A percentile compares a stretch with the other conserved stretches of the same genome.
These are phyloP conservation scores for Cryptococcus neoformans DNA, from an alignment of 1,284 basidiomycete genomes.

Conservation along the genomic window DNA sequence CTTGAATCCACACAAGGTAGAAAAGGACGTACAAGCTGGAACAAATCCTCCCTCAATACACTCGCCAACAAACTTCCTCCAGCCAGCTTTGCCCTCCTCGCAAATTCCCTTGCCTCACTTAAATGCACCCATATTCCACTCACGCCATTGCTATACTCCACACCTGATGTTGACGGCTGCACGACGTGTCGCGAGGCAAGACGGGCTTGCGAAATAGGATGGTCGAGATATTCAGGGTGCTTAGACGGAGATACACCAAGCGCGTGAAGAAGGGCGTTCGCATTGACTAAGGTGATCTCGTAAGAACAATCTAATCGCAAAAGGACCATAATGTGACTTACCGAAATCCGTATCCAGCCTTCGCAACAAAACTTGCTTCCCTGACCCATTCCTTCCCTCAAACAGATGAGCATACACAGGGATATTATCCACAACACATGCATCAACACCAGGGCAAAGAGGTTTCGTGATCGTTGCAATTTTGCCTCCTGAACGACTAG, in stretches of 20 bases:
- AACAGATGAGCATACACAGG: constrained; percentile 40
- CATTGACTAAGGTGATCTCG: constrained; percentile 30
- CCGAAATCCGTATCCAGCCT: constrained; percentile 44
- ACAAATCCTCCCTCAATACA: constrained; percentile 37
- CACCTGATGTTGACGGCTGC: constrained; percentile 14
- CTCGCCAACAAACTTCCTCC: constrained; percentile 24
- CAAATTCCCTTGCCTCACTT: constrained; percentile 32
- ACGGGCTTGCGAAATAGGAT: constrained; percentile 19
- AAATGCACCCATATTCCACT: constrained; percentile 40
- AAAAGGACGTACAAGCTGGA: constrained; percentile 18
- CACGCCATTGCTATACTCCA: constrained; percentile 32
- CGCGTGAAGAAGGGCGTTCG: constrained; percentile 35
- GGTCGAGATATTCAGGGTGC: constrained; percentile 27
- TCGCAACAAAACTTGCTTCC: constrained; percentile 30
- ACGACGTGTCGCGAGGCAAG: constrained; percentile 26
- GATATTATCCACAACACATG: constrained; percentile 44
- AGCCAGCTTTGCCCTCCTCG: constrained; percentile 19
- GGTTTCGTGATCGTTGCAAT: constrained; percentile 26
- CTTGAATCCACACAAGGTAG: neutral
- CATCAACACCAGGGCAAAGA: constrained; percentile 38
- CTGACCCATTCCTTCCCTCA: constrained; percentile 16
- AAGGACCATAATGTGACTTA: constrained; percentile 12
- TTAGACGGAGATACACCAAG: constrained; percentile 26
- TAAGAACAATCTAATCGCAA: neutral
- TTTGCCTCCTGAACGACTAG: constrained; percentile 8